Base-by-base conservation (phyloP, 2,329 filamentous ascomycete species). In the Drechslera avenae region DNA sequence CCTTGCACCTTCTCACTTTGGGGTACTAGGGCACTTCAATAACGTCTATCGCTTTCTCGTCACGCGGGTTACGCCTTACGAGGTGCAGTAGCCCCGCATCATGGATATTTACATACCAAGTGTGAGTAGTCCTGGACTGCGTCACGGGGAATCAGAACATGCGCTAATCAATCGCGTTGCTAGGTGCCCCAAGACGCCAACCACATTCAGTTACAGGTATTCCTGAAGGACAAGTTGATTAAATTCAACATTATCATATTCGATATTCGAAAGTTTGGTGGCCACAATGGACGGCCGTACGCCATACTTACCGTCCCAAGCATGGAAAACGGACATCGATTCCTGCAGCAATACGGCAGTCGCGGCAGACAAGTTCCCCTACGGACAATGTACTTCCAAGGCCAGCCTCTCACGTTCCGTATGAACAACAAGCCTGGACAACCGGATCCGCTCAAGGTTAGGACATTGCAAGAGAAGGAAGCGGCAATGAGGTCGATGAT, bases 261-360 rank as follows among this genome's bases (percentile, higher is more conserved):
- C 54, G 67, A 79, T 37, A 76, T 76, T 37, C 70, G 76, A 26
- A 82, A 82, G 55, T 63, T 71, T 3, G 62, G 19, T 53, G 56
- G 52, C 14, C 45, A 46, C 0, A 4, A 47, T 10, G 74, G 72
- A 55, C 30, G 23, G 7, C 7, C 30, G 1, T 43, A 43, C 14
- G 82, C 76, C 0, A 73, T 68, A 10, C 55, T 84, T 33, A 81
- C 80, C 0, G 74, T 84, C 17, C 72, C 78, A 1, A 68, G 75
- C 46, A 17, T 39, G 1, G 42, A 56, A 1, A 75, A 78, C 16
- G 80, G 71, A 0, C 50, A 72, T n/a, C 56, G 35, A 2, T 83
- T 84, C 57, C 64, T 83, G 5, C 43, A 56, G 4, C 47, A 53
- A 5, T 69, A 74, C 51, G 73, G 74, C 23, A 54, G 28, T 28